Evolutionary conservation across 176 grass and related monocot species (phyloP).

Genomic region (Carex myosuroides): DNA sequence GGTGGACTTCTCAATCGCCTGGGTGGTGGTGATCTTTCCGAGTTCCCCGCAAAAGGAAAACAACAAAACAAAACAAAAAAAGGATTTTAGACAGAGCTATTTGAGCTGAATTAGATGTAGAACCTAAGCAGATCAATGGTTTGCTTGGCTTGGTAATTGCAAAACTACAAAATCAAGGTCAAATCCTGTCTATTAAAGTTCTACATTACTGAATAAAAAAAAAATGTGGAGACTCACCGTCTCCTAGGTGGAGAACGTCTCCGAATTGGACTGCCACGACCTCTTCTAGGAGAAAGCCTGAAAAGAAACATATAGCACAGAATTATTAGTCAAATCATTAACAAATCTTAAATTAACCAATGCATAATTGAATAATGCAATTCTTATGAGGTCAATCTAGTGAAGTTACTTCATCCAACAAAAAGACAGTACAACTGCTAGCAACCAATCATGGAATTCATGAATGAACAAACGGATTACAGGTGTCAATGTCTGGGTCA

Average conservation of each 20-base stretch:
- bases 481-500: background rate
- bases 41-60: background rate
- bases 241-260: constrained; percentile 80
- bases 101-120: background rate
- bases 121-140: background rate
- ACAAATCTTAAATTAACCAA: background rate
- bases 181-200: background rate
- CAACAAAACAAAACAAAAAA: background rate
- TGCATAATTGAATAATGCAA: background rate
- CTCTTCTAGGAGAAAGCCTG: constrained; percentile 76
- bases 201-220: background rate
- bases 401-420: background rate
- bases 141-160: background rate
- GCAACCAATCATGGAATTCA: background rate
- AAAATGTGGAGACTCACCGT: constrained; percentile 44
- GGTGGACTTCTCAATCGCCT: constrained; percentile 84
- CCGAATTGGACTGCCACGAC: constrained; percentile 58
- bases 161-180: background rate
- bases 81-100: background rate
- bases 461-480: background rate
- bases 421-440: background rate
- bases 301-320: background rate
- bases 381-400: background rate
- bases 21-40: constrained; percentile 73
- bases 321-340: constrained; percentile 4